Evolutionary conservation across 106 monocot species (phyloP), one percentile per base, ranked within the genome.

Genomic region (Posidonia australis): DNA sequence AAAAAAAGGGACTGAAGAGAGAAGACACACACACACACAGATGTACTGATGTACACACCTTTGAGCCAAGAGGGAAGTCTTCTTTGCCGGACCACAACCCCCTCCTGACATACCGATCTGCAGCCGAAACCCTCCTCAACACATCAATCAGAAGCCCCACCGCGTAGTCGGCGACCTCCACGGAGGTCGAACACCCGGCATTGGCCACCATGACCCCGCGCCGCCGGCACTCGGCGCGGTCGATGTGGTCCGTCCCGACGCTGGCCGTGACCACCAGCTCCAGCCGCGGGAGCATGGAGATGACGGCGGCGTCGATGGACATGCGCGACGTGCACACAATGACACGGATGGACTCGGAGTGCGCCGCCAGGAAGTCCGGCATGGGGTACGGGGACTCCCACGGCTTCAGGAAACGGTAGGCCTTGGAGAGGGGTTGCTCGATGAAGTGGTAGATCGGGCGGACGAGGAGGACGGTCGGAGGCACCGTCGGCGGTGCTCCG

Each of bases 241-340:
- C 66, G 52, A 67, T 67, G n/a, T n/a, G n/a, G n/a, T n/a, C n/a
- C 46, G 13, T 20, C 30, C 31, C 23, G 66, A 67, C 49, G 66
- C 51, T 52, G 31, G 31, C 20, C 30, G 66, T 29, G 6, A 67
- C 18, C 10, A 67, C 52, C 20, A 51, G 53, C 31, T 19, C 52
- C 12, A 67, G 51, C 51, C 32, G 29, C 13, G 66, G 66, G n/a
- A 67, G 66, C 12, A 12, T n/a, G 30, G 26, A 10, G 21, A 67
- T 27, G 49, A 53, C 10, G 5, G 16, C 17, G n/a, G 51, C 52
- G 31, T 51, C 48, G 5, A 67, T 10, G 5, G 28, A 16, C 9
- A 30, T 24, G 49, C 16, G 16, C 6, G 16, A 13, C n/a, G 52
- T 52, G 52, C 66, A 52, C 30, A 67, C 14, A 19, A 36, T 20